Evolutionary conservation across 2,329 filamentous ascomycete species (phyloP).

Genomic region (Thelonectria blattea): DNA sequence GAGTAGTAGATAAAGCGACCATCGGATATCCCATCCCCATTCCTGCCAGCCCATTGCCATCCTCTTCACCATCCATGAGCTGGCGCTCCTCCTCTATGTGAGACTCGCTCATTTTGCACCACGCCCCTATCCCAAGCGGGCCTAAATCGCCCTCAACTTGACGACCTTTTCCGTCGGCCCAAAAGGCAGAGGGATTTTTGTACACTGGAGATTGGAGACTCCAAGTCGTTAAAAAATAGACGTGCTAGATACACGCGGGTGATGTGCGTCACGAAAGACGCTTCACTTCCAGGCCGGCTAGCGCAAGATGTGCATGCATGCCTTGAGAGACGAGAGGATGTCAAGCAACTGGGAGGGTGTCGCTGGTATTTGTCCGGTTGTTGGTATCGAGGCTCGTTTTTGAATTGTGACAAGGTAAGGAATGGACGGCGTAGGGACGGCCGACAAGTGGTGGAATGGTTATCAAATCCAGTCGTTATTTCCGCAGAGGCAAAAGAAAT

Average conservation of each 20-base stretch:
- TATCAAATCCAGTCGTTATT: conserved; percentile 42
- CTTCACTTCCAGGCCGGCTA: conserved; percentile 15
- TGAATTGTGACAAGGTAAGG: conserved; percentile 42
- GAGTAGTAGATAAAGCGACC: conserved; percentile 42
- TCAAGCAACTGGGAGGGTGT: conserved; percentile 21
- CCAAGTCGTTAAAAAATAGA: conserved; percentile 32
- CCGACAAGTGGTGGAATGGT: conserved; percentile 35
- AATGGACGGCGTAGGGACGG: conserved; percentile 49
- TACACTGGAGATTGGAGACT: conserved; percentile 35
- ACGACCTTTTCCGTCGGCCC: conserved; percentile 20
- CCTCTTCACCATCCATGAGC: conserved; percentile 19
- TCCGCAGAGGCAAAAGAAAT: conserved; percentile 37
- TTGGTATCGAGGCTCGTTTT: conserved; percentile 37
- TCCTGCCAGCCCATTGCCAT: conserved; percentile 26
- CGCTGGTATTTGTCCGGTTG: conserved; percentile 34
- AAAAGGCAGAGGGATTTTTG: conserved; percentile 24
- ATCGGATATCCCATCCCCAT: conserved; percentile 34
- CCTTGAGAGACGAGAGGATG: conserved; percentile 15
- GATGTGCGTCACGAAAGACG: conserved; percentile 21
- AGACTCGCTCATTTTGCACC: conserved; percentile 29
- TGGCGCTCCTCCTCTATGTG: conserved; percentile 25
- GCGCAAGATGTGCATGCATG: conserved; percentile 1
- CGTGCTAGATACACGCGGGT: conserved; percentile 32
- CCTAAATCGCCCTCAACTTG: conserved; percentile 28
- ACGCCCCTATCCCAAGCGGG: conserved; percentile 33